A percentile compares a stretch with the other conserved stretches of the same genome.
These are phyloP conservation scores for Citrus sp. DNA, from an alignment of 345 rosid genomes.

Conservation along the genomic window DNA sequence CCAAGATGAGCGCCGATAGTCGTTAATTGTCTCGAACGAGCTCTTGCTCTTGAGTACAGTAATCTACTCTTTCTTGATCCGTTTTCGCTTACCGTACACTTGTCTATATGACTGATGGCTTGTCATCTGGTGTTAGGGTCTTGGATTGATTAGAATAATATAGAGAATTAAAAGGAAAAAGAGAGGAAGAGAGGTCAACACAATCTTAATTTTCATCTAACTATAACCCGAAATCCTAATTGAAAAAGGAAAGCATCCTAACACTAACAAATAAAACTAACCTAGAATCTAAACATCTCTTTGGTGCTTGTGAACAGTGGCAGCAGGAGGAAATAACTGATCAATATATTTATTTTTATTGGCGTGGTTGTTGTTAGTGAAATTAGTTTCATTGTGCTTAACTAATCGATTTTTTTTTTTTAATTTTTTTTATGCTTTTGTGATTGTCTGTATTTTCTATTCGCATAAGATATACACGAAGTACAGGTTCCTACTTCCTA, in stretches of 20 bases:
- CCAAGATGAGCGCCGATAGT: background rate
- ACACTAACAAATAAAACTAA: too few species aligned
- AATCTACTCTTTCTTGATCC: background rate
- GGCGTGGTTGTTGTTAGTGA: background rate
- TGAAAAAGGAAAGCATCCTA: too few species aligned
- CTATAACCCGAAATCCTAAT: too few species aligned
- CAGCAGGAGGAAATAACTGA: background rate
- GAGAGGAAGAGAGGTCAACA: too few species aligned
- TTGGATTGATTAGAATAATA: too few species aligned
- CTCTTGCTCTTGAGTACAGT: background rate
- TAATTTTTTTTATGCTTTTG: background rate
- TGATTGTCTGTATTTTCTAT: background rate
- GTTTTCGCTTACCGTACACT: background rate
- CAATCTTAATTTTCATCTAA: too few species aligned
- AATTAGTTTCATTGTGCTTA: background rate
- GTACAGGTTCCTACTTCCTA: background rate
- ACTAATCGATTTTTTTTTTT: too few species aligned
- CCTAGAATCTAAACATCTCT: too few species aligned
- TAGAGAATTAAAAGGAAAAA: too few species aligned
- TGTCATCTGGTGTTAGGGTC: too few species aligned
- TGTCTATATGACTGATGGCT: too few species aligned
- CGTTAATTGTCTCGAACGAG: background rate
- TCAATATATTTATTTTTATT: too few species aligned
- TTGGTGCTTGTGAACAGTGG: background rate
- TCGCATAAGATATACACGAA: background rate